Percentiles rank a stretch among this genome's conserved stretches.
These are phyloP conservation scores for Smallanthus sonchifolius DNA, from an alignment of 129 eudicot genomes.

Conservation along the genomic window DNA sequence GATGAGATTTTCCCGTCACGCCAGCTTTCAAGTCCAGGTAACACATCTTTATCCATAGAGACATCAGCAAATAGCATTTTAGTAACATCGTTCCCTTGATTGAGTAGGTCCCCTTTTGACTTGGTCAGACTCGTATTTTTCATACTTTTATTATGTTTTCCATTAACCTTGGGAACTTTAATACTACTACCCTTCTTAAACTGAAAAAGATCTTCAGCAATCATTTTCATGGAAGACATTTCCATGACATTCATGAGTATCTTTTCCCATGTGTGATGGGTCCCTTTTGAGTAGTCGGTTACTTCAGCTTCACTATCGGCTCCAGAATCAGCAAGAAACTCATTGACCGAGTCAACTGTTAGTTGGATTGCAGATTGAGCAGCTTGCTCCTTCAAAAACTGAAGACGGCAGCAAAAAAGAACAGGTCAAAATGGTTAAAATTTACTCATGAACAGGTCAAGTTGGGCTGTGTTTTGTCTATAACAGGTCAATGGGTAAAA, in stretches of 20 bases:
- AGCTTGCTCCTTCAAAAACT: conserved; percentile 95
- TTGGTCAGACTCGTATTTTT: conserved; percentile 50
- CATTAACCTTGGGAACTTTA: conserved; percentile 66
- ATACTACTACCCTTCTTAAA: conserved; percentile 37
- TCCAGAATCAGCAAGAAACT: conserved; percentile 62
- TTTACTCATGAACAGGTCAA: background rate
- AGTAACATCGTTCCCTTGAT: conserved; percentile 68
- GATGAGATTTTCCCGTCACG: conserved; percentile 68
- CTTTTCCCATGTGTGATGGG: conserved; percentile 58
- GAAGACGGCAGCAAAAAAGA: conserved; percentile 4
- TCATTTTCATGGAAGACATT: conserved; percentile 44
- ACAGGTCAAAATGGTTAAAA: background rate
- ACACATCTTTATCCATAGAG: conserved; percentile 60
- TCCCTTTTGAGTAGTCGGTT: conserved; percentile 51
- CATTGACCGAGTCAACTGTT: conserved; percentile 65
- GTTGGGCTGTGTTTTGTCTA: background rate
- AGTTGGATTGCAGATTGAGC: conserved; percentile 62
- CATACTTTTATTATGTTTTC: conserved; percentile 68
- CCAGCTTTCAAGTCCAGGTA: conserved; percentile 85
- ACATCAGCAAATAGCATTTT: conserved; percentile 63
- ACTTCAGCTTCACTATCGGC: conserved; percentile 52
- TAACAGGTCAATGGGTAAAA: background rate
- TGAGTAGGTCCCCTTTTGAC: conserved; percentile 48
- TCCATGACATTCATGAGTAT: conserved; percentile 48
- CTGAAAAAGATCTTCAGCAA: conserved; percentile 55